Conservation (phyloP, 2,329 filamentous ascomycete genomes). For the Cladosporium oxysporum region DNA sequence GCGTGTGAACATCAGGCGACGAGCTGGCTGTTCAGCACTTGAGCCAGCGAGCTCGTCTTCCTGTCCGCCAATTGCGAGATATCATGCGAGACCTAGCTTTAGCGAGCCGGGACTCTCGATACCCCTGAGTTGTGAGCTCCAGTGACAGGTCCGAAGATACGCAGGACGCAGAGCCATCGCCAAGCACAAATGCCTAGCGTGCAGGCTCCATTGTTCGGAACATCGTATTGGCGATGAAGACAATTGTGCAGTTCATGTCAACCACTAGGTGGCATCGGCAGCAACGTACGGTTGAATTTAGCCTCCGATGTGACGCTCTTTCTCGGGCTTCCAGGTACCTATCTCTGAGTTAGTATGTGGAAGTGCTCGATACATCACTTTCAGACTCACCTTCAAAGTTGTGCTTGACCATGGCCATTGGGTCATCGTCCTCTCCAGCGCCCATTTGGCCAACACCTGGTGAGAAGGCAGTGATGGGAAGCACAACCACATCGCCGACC, state of each 20-base stretch:
- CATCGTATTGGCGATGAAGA: background rate
- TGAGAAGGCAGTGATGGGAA: conserved; percentile 97
- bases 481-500: conserved; percentile 87
- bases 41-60: conserved; percentile 1
- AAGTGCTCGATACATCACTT: background rate
- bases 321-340: conserved; percentile 78
- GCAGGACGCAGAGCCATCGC: background rate
- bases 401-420: conserved; percentile 97
- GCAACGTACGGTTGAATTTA: background rate
- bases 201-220: background rate
- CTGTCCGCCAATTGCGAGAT: background rate
- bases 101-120: background rate
- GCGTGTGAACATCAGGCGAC: background rate
- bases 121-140: background rate
- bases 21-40: conserved; percentile 13
- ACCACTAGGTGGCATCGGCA: background rate
- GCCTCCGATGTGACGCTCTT: conserved; percentile 62
- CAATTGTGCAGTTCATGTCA: background rate
- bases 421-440: conserved; percentile 81
- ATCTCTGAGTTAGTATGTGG: conserved; percentile 6
- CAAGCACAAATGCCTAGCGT: background rate
- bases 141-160: background rate
- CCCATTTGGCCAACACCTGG: conserved; percentile 94
- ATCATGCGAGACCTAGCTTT: background rate
- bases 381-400: conserved; percentile 78